phyloP scores from a whole-genome alignment of 345 rosid species.

The Populus nigra region DNA sequence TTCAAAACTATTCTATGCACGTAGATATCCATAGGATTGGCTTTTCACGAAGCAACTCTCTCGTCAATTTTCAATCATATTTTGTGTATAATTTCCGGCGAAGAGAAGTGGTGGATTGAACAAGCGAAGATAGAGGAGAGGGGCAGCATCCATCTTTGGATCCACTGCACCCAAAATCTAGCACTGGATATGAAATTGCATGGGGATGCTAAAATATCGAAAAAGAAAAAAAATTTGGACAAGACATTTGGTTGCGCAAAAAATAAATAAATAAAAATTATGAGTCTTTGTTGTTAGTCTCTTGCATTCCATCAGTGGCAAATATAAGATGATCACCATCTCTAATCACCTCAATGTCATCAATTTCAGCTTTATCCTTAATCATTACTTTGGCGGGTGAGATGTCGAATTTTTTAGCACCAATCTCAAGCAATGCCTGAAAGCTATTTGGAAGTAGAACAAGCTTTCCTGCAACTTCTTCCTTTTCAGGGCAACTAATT shows the following conservation, averaged over 20 bases:
- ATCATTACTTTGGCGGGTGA: constrained; percentile 42
- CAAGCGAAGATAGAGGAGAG: too few species aligned
- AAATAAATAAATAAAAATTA: background rate
- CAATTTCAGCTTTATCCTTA: constrained; percentile 65
- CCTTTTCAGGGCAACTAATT: constrained; percentile 60
- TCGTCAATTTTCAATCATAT: too few species aligned
- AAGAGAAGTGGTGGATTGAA: too few species aligned
- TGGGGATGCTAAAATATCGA: background rate
- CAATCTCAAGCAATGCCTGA: constrained; percentile 57
- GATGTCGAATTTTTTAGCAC: constrained; percentile 58
- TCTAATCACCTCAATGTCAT: constrained; percentile 61
- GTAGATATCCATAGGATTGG: too few species aligned
- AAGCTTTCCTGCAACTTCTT: constrained; percentile 49
- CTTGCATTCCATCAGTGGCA: constrained; percentile 17
- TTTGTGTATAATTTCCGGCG: too few species aligned
- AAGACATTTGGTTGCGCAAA: background rate
- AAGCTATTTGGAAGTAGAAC: constrained; percentile 58
- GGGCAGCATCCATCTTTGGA: background rate
- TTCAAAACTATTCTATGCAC: too few species aligned
- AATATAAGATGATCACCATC: constrained; percentile 82
- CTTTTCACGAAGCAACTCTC: too few species aligned
- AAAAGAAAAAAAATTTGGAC: background rate
- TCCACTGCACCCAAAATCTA: background rate
- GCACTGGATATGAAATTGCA: background rate
- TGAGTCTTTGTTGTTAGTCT: background rate